phyloP scores from a whole-genome alignment of 345 rosid genomes.

The Alliaria petiolata region DNA sequence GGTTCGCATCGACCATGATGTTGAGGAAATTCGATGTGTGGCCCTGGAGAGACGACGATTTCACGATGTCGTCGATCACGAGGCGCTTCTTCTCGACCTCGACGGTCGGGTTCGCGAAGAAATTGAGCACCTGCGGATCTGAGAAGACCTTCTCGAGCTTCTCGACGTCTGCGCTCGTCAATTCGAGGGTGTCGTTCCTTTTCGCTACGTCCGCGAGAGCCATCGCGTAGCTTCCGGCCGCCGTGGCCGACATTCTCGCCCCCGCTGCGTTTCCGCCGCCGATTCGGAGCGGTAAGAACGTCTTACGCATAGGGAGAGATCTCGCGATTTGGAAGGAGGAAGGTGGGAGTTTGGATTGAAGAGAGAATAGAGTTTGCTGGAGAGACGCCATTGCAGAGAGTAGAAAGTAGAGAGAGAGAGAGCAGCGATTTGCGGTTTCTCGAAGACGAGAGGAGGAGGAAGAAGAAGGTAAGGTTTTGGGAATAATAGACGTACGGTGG shows the following conservation, averaged over 20 bases:
- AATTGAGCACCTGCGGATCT: conserved; percentile 40
- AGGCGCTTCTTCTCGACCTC: conserved; percentile 43
- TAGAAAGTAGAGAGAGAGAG: not conserved
- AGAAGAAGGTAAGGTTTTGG: conserved; percentile 28
- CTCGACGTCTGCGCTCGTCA: conserved; percentile 69
- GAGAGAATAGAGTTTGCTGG: conserved; percentile 45
- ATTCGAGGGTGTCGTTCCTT: conserved; percentile 53
- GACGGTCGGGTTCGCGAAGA: conserved; percentile 66
- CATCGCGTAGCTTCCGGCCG: conserved; percentile 66
- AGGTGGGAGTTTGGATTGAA: conserved; percentile 50
- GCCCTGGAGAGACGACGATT: conserved; percentile 46
- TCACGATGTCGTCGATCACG: conserved; percentile 57
- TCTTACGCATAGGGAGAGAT: conserved; percentile 36
- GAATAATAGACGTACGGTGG: not conserved
- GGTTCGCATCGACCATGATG: conserved; percentile 59
- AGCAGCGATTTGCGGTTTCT: conserved; percentile 18
- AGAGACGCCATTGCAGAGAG: conserved; percentile 60
- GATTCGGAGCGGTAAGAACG: conserved; percentile 34
- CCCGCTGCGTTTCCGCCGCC: conserved; percentile 37
- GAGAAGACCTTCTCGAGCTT: conserved; percentile 70
- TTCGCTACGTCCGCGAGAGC: conserved; percentile 77
- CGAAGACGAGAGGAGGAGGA: conserved; percentile 28
- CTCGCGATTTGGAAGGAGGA: conserved; percentile 37
- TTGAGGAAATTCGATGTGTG: conserved; percentile 66
- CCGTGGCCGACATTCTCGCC: conserved; percentile 55